These are phyloP conservation scores for Chaetomium olivaceum DNA, from an alignment of 2,329 filamentous ascomycete species.

Conservation along the genomic window DNA sequence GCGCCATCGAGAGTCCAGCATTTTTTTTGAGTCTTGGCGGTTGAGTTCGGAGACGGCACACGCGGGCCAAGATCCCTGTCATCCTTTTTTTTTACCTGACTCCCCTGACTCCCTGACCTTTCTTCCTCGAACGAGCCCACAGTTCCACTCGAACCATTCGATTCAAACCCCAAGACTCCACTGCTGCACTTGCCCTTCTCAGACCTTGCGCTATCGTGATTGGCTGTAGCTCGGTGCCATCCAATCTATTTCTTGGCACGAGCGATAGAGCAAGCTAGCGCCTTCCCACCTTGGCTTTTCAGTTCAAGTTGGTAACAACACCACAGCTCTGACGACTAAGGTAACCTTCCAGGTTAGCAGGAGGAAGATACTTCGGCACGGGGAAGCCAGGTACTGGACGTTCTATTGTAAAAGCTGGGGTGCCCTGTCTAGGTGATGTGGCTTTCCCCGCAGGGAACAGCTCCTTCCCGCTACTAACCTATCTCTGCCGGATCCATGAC, in stretches of 20 bases:
- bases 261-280: background rate
- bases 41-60: background rate
- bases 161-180: background rate
- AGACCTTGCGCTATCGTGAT: slow-evolving; percentile 5
- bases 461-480: background rate
- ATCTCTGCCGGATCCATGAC: background rate
- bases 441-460: background rate
- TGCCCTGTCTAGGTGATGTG: background rate
- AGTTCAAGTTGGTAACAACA: background rate
- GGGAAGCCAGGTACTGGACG: background rate
- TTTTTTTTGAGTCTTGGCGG: slow-evolving; percentile 1
- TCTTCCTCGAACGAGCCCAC: background rate
- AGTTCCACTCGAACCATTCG: background rate
- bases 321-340: background rate
- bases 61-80: background rate
- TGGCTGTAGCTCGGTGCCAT: background rate
- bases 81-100: background rate
- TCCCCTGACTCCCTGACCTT: background rate
- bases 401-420: background rate
- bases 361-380: background rate
- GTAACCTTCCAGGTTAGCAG: too few species aligned
- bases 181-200: slow-evolving; percentile 22
- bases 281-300: background rate
- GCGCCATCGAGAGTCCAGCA: background rate
- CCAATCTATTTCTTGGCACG: background rate